Conservation (phyloP, 2,329 filamentous ascomycete genomes). For the Penicillium sp. region DNA sequence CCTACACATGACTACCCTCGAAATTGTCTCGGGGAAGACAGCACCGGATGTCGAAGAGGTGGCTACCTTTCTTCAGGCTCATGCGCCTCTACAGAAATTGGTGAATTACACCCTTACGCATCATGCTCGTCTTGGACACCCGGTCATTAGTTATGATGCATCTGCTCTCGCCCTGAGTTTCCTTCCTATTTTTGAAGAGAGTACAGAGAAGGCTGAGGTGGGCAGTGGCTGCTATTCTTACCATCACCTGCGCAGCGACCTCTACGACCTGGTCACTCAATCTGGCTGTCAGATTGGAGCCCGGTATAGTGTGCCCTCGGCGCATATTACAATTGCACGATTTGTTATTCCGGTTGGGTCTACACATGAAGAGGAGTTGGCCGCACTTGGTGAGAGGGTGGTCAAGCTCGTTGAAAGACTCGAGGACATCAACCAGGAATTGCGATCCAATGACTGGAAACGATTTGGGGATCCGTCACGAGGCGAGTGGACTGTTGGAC, state of each 20-base stretch:
- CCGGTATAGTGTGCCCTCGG: conserved; percentile 81
- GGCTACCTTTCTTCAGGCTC: conserved; percentile 53
- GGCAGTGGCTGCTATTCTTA: conserved; percentile 70
- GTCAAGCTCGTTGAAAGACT: conserved; percentile 62
- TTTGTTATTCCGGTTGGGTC: conserved; percentile 66
- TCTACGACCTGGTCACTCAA: conserved; percentile 58
- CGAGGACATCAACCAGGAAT: conserved; percentile 70
- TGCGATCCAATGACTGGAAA: conserved; percentile 67
- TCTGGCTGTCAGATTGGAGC: conserved; percentile 67
- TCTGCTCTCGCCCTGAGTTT: conserved; percentile 84
- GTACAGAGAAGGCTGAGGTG: conserved; percentile 28
- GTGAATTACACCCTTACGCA: conserved; percentile 62
- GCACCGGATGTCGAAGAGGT: conserved; percentile 61
- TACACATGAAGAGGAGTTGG: conserved; percentile 30
- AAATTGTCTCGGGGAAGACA: conserved; percentile 75
- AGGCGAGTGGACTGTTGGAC: conserved; percentile 81
- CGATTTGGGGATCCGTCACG: conserved; percentile 36
- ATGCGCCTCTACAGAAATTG: conserved; percentile 51
- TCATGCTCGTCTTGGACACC: conserved; percentile 71
- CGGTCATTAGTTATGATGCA: conserved; percentile 75
- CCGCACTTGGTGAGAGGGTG: conserved; percentile 51
- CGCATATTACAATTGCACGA: conserved; percentile 80
- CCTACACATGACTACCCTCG: conserved; percentile 80
- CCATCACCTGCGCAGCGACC: conserved; percentile 78
- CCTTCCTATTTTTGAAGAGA: conserved; percentile 68